A percentile compares a stretch with the other conserved stretches of the same genome.
Conservation (phyloP, 2,329 filamentous ascomycete species). For the Arthrobotrys sinensis region DNA sequence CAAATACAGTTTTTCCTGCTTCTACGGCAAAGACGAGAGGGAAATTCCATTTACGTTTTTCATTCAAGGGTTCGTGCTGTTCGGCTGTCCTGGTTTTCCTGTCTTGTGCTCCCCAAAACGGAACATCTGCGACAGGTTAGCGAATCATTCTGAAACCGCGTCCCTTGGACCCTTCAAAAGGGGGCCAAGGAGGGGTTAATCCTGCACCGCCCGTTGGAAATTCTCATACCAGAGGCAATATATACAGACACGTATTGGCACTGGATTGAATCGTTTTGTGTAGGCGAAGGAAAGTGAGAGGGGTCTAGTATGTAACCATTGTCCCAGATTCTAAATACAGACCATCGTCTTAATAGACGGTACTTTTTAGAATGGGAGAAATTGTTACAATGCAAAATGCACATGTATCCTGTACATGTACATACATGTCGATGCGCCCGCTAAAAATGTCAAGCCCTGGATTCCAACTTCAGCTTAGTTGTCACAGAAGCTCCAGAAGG, state of each 20-base stretch:
- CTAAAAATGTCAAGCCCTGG: slow-evolving; percentile 9
- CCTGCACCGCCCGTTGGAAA: slow-evolving; percentile 18
- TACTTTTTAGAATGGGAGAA: slow-evolving; percentile 27
- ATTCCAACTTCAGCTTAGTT: not conserved
- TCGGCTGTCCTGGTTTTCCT: not conserved
- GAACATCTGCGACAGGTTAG: slow-evolving; percentile 44
- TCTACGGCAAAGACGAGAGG: not conserved
- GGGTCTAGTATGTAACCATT: slow-evolving; percentile 37
- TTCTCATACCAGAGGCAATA: slow-evolving; percentile 19
- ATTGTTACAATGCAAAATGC: slow-evolving; percentile 12
- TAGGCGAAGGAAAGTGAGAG: slow-evolving; percentile 3
- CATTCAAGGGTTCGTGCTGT: not conserved
- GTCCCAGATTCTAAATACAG: slow-evolving; percentile 46
- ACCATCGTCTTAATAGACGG: slow-evolving; percentile 9
- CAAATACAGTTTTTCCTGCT: not conserved
- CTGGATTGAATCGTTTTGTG: not conserved
- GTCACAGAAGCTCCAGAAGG: slow-evolving; percentile 6
- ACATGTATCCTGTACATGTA: not conserved
- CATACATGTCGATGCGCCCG: slow-evolving; percentile 4
- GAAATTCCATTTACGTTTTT: not conserved
- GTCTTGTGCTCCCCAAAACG: slow-evolving; percentile 7
- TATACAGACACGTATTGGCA: not conserved
- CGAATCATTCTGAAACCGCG: slow-evolving; percentile 57
- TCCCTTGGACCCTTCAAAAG: slow-evolving; percentile 28
- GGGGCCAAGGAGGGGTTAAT: not conserved